These are phyloP conservation scores for Leccinum subrobustum DNA, from an alignment of 1,284 basidiomycete species.

Conservation along the genomic window DNA sequence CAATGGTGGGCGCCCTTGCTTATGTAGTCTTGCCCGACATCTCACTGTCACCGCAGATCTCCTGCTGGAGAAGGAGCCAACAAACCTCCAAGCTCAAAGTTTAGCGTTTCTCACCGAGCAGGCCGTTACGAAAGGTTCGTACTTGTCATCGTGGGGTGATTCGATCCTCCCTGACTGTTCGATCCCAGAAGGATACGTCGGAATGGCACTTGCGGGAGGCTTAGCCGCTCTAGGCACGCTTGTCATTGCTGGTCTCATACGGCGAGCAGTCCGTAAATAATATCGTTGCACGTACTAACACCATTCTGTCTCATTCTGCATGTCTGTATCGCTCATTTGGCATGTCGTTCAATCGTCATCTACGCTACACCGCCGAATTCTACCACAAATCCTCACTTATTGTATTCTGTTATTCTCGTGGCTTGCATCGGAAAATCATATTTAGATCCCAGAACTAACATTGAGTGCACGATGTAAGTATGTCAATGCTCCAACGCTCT, in stretches of 20 bases:
- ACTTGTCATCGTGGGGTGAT: background rate
- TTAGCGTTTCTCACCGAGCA: slow-evolving; percentile 84
- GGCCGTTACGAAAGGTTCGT: slow-evolving; percentile 78
- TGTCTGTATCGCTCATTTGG: slow-evolving; percentile 14
- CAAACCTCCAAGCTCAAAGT: slow-evolving; percentile 92
- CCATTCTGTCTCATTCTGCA: slow-evolving; percentile 9
- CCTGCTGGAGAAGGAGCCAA: slow-evolving; percentile 90
- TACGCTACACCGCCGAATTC: slow-evolving; percentile 7
- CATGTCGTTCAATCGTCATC: slow-evolving; percentile 11
- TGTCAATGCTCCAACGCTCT: background rate
- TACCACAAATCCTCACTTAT: slow-evolving; percentile 26
- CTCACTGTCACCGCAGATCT: slow-evolving; percentile 53
- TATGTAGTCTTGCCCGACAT: background rate
- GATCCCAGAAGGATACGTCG: slow-evolving; percentile 81
- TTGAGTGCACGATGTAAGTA: slow-evolving; percentile 6
- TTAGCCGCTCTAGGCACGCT: slow-evolving; percentile 86
- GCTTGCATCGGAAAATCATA: slow-evolving; percentile 6
- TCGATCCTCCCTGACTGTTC: slow-evolving; percentile 5
- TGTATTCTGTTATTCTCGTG: slow-evolving; percentile 26
- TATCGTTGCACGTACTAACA: slow-evolving; percentile 12
- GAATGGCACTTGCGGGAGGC: slow-evolving; percentile 92
- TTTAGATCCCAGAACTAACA: slow-evolving; percentile 13
- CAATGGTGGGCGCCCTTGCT: slow-evolving; percentile 65
- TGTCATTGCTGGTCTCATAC: slow-evolving; percentile 79
- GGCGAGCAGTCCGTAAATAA: slow-evolving; percentile 79